Base-by-base conservation (phyloP, 495 filamentous ascomycete species). In the Rhypophila decipiens region DNA sequence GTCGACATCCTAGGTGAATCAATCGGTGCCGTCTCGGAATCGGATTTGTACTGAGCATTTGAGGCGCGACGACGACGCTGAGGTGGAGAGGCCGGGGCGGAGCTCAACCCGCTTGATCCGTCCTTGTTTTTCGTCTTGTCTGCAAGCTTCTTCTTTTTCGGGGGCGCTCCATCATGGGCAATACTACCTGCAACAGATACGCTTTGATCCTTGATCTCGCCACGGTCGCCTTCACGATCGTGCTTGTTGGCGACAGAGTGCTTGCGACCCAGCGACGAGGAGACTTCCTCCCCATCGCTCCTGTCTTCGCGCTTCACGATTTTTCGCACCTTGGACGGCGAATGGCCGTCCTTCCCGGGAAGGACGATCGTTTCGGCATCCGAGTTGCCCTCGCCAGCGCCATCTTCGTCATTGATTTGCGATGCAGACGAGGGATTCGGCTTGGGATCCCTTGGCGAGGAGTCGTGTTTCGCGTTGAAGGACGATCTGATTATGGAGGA, bases 331-430 rank as follows among this genome's bases (percentile, higher is more conserved):
- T 86, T 86, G 46, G 83, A 79, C 1, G 81, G 79, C 19, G 82
- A 83, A 55, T 81, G 61, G 35, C 82, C 82, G 56, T 87, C 80
- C 47, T 86, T 86, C 33, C 83, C 84, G 18, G 83, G 80, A 19
- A 88, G 71, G 38, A 88, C 84, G 49, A 88, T 86, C 5, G 86
- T 90, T 66, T 89, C 85, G 47, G 86, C 85, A 63, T 90, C 86
- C 11, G 85, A 89, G 59, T 88, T 84, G 44, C 75, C 78, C 31
- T 80, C 77, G 47, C 55, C 66, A 22, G 41, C 62, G 42, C 55
- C 63, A 64, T 72, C 65, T 17, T 72, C 69, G 24, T 71, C 71
- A 41, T 58, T 54, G 22, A 62, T 50, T 36, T 44, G 52, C 11
- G 58, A 34, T 15, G 44, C 43, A 22, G 49, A 43, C 47, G 49